Evolutionary conservation across 805 yeast genomes (phyloP), one percentile per base, ranked within the genome.

Genomic region (Metschnikowia lachancei): DNA sequence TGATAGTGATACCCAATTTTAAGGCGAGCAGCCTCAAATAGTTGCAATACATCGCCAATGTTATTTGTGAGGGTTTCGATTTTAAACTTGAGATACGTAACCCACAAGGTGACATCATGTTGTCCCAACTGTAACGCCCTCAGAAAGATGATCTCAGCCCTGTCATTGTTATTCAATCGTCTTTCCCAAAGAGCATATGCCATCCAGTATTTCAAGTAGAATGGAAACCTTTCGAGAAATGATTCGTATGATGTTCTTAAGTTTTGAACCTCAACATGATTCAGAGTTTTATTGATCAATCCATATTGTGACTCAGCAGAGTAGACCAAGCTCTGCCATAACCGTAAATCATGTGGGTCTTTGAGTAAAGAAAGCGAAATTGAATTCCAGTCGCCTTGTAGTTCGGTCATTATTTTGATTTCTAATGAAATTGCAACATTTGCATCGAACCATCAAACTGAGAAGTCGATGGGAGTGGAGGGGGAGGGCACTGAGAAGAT

Each of bases 151-250:
- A 46, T 50, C 1, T 60, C 59, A 2, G 80, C 72, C 2, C 50
- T 46, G 0, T 61, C 63, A 1, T 78, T 67, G 40, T 68, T 56
- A 1, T 80, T 81, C 26, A 78, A 57, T 28, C 61, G 63, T 52
- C 70, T 76, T 52, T 74, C 75, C 70, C 74, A 65, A 3, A 62
- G 56, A 0, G 85, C 83, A 57, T 65, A 80, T 32, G 74, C 67
- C n/a, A 78, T 62, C 87, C 87, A 82, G 54, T 78, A 78, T 37
- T 76, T 77, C 50, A 75, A 79, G 26, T 75, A 60, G 4, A 65
- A 58, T 0, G 87, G 87, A 53, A 63, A 81, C 39, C 70, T 67
- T 1, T 60, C 59, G 13, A 82, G 63, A 12, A 81, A 57, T 33
- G 73, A 67, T 36, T 66, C 67, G 52, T 73, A 78, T 1, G 77